Base-by-base conservation (phyloP, 352 stramenopile genomes). In the Globisporangium nunn region DNA sequence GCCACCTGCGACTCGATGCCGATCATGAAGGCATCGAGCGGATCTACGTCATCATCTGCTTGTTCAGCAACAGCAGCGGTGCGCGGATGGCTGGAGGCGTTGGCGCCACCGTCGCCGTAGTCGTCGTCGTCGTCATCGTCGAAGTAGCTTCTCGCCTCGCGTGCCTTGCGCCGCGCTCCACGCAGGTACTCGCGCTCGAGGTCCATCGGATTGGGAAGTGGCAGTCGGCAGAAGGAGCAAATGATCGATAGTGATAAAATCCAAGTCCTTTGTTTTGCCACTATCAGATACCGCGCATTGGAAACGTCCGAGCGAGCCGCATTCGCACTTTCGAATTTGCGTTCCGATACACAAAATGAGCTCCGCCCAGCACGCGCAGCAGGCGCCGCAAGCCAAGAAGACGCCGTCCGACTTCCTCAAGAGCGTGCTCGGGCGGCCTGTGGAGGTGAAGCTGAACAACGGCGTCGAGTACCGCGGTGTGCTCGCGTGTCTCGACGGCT, bases 401-500 rank as follows among this genome's bases (percentile, higher is more conserved):
- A 92, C 86, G 57, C 88, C 89, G 57, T 87, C 80, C 33, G 90
- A 97, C 66, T 97, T 97, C 63, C 78, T 97, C 59, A 96, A 96
- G 72, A 79, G 78, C 64, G 84, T 97, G 50, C 74, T 99, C 49
- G 97, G 97, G 18, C 82, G 93, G 40, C 96, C 97, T 43, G 97
- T 99, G 50, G 87, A 93, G 66, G 97, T 99, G 23, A 98, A 99
- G 71, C 85, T 99, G 28, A 99, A 99, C 87, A 98, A 97, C 44
- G 97, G 97, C 60, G 96, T 98, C 50, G 91, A 98, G 75, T 99
- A 99, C 78, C 93, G 94, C 65, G 96, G 97, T 64, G 90, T 99
- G 31, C 77, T 99, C 50, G 96, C 95, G 17, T 99, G 97, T 70
- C 85, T 99, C 43, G 98, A 99, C 82, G 97, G 97, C 39, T 99